Percentiles rank a stretch among this genome's conserved stretches.
Conservation (phyloP, 1,139 yeast genomes). For the Yamadazyma epiphylla region DNA sequence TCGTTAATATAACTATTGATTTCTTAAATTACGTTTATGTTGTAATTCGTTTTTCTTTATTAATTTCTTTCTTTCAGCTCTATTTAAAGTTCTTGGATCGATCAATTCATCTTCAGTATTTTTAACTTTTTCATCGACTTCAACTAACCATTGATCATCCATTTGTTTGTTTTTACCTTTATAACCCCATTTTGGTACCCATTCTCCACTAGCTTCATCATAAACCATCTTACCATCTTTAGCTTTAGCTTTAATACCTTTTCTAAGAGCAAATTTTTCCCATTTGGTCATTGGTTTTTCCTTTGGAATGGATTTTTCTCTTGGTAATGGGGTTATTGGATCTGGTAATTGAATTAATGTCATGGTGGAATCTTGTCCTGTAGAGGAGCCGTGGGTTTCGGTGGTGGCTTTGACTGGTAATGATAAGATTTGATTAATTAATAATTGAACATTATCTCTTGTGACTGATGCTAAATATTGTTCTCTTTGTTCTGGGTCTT, state of each 20-base stretch:
- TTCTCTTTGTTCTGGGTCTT: slow-evolving; percentile 54
- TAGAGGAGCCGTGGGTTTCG: slow-evolving; percentile 58
- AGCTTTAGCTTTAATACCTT: slow-evolving; percentile 89
- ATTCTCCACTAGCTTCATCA: slow-evolving; percentile 86
- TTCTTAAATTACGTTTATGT: slow-evolving; percentile 74
- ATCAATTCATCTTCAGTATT: slow-evolving; percentile 67
- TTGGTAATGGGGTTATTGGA: slow-evolving; percentile 77
- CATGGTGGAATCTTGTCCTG: slow-evolving; percentile 70
- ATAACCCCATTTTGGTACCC: slow-evolving; percentile 99
- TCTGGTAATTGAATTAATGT: slow-evolving; percentile 84
- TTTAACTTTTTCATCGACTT: slow-evolving; percentile 72
- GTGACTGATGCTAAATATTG: slow-evolving; percentile 63
- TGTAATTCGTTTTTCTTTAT: slow-evolving; percentile 84
- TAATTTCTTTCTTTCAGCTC: slow-evolving; percentile 81
- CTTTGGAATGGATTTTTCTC: slow-evolving; percentile 95
- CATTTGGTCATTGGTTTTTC: slow-evolving; percentile 90
- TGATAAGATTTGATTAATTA: slow-evolving; percentile 85
- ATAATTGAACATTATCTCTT: slow-evolving; percentile 88
- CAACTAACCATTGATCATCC: slow-evolving; percentile 95
- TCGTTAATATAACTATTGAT: slow-evolving; percentile 10
- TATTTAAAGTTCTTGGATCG: slow-evolving; percentile 78
- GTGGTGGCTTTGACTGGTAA: slow-evolving; percentile 85
- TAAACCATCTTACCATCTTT: slow-evolving; percentile 87
- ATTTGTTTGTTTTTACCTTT: slow-evolving; percentile 84
- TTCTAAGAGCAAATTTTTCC: slow-evolving; percentile 94